Base-by-base conservation (phyloP, 2,329 filamentous ascomycete species). In the Diaporthe vaccinii region DNA sequence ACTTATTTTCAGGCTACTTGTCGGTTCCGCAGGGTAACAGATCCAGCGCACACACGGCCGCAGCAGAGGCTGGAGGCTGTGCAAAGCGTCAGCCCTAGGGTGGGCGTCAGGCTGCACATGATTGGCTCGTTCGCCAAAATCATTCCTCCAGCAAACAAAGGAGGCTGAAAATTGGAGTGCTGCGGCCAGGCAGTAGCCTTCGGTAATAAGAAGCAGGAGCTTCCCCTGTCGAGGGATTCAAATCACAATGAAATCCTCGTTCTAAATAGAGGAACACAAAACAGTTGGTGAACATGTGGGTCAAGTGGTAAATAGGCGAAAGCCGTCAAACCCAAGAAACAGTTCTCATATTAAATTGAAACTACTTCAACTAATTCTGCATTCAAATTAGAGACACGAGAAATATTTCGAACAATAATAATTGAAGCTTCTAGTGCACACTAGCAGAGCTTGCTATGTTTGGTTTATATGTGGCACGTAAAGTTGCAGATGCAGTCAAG, bases 51-150 rank as follows among this genome's bases (percentile, higher is more conserved):
- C 28, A 46, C 61, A 31, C 9, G 41, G 46, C 22, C 28, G 31
- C 31, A 25, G n/a, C 4, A 12, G 20, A 68, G 15, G 20, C 28
- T 25, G 3, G 46, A 28, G 65, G 46, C 65, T 36, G 34, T 68
- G 65, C 34, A 53, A 39, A 2, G 15, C 15, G 46, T 28, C 7
- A 12, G 31, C 65, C 46, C 31, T n/a, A 28, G 25, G 5, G 22
- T 20, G 14, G 65, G 49, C 7, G 46, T 68, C 31, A 55, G 65
- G 22, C 46, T 39, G 31, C 28, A 39, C 51, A 12, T 68, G 65
- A 68, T 53, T 68, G 65, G 65, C 31, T 14, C 14, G 65, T 36
- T 68, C 65, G 65, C 65, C 65, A 68, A 68, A 53, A 25, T 17
- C 14, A 49, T 20, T 68, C 65, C 65, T 68, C 15, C 34, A 25